phyloP scores from a whole-genome alignment of 768 basidiomycete genomes.

The Polyporus arcularius region DNA sequence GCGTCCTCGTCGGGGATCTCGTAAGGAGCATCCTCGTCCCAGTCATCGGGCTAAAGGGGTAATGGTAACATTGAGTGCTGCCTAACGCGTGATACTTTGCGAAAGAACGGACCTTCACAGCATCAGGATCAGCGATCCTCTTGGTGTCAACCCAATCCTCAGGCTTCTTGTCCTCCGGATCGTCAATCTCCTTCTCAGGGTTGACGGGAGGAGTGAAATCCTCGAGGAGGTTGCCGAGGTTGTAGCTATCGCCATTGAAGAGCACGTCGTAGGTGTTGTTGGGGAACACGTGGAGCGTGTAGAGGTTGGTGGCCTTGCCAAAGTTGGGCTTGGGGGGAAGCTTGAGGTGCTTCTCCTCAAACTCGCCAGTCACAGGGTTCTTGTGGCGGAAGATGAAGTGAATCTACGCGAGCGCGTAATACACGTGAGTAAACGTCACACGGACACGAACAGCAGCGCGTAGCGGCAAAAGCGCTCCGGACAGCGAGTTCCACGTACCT shows the following conservation, averaged over 20 bases:
- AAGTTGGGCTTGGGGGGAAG: conserved; percentile 72
- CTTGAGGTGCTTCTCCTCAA: conserved; percentile 95
- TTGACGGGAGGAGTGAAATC: conserved; percentile 94
- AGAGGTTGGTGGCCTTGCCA: conserved; percentile 91
- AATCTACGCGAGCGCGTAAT: conserved; percentile 48
- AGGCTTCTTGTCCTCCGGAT: conserved; percentile 89
- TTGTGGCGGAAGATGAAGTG: conserved; percentile 99
- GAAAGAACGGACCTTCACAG: conserved; percentile 62
- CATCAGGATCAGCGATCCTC: conserved; percentile 82
- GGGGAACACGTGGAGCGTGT: conserved; percentile 91
- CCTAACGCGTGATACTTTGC: background rate
- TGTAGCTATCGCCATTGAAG: conserved; percentile 84
- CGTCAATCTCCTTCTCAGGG: conserved; percentile 91
- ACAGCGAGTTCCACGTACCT: conserved; percentile 49
- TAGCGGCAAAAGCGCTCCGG: background rate
- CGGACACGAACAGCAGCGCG: background rate
- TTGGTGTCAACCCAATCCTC: conserved; percentile 89
- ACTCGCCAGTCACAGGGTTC: conserved; percentile 89
- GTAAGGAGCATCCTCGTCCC: conserved; percentile 97
- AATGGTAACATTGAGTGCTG: background rate
- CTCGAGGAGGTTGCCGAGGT: conserved; percentile 83
- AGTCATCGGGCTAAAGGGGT: conserved; percentile 75
- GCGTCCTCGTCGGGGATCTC: conserved; percentile 89
- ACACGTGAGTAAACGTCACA: conserved; percentile 8
- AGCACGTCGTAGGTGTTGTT: conserved; percentile 93